Base-by-base conservation (phyloP, 2,329 filamentous ascomycete genomes). In the Cercospora sesami region DNA sequence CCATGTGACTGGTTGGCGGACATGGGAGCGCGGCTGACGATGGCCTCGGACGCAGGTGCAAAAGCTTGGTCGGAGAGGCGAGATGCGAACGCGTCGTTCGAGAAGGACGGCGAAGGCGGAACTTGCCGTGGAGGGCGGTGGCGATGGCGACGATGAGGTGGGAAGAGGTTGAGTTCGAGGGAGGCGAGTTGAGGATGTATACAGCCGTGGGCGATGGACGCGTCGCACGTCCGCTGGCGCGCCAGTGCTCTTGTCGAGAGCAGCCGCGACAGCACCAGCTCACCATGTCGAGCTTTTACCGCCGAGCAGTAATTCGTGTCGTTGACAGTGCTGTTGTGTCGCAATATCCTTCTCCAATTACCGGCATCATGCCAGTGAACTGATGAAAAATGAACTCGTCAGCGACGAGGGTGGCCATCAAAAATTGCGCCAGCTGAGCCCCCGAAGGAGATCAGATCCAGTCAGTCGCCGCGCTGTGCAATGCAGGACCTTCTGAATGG, bases 401-500 rank as follows among this genome's bases (percentile, higher is more conserved):
- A 30, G 21, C 9, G 21, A 28, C 45, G 10, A 18, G 21, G 59
- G n/a, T 42, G 31, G 59, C 60, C 60, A 62, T 62, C 60, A 62
- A 62, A 62, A 62, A 48, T 62, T 62, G 60, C 60, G 21, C 60
- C 60, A 42, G 60, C 58, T 48, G 26, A 48, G 64, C 64, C 64
- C 64, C 64, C 64, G 64, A 65, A 65, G 64, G 64, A 65, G 64
- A 65, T 48, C 30, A 45, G 58, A 53, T 60, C 28, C 63, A 61
- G 57, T 60, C 26, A 18, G 36, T 28, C 55, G 12, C 64, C 64
- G 58, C 64, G 64, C 64, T 60, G 64, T 65, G 64, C 64, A 65
- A 65, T 65, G 64, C 58, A 65, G 64, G 55, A 30, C 36, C 42
- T 62, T 62, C 36, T 51, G 7, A 28, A 58, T 58, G 55, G 55